These are phyloP conservation scores for Penicillium sp. DNA, from an alignment of 2,329 filamentous ascomycete genomes.

Conservation along the genomic window DNA sequence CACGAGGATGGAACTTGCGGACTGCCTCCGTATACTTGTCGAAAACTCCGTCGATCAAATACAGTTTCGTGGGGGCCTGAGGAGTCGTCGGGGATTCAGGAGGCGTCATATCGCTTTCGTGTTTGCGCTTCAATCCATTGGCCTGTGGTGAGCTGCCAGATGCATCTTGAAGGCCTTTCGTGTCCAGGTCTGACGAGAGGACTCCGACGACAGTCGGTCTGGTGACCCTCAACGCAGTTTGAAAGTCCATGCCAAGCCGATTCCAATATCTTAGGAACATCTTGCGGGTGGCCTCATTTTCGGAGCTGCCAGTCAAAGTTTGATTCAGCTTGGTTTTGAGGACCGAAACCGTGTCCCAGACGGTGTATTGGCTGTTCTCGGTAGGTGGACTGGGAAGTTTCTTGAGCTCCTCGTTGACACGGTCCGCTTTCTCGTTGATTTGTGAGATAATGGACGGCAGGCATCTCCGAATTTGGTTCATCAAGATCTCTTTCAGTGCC, in stretches of 20 bases:
- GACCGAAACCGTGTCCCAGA: conserved; percentile 54
- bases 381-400: conserved; percentile 60
- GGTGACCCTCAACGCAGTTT: conserved; percentile 42
- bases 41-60: conserved; percentile 19
- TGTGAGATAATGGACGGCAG: conserved; percentile 33
- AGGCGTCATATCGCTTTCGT: not conserved
- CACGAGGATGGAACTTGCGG: conserved; percentile 25
- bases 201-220: conserved; percentile 29
- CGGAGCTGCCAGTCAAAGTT: conserved; percentile 47
- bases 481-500: conserved; percentile 35
- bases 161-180: conserved; percentile 25
- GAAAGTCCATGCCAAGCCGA: conserved; percentile 48
- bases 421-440: conserved; percentile 44
- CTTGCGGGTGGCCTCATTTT: conserved; percentile 23
- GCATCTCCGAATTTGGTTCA: conserved; percentile 40
- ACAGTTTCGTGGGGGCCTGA: not conserved
- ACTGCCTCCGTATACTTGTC: conserved; percentile 14
- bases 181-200: conserved; percentile 25
- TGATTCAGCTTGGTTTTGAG: conserved; percentile 53
- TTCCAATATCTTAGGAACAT: conserved; percentile 41
- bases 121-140: conserved; percentile 18
- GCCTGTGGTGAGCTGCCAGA: conserved; percentile 8
- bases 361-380: conserved; percentile 58
- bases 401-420: conserved; percentile 51
- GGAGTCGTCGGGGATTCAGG: conserved; percentile 1